Percentiles rank a stretch among this genome's conserved stretches.
These are phyloP conservation scores for cucumber (Cucumis sativus) DNA, from an alignment of 306 rosid species.

Conservation along the genomic window DNA sequence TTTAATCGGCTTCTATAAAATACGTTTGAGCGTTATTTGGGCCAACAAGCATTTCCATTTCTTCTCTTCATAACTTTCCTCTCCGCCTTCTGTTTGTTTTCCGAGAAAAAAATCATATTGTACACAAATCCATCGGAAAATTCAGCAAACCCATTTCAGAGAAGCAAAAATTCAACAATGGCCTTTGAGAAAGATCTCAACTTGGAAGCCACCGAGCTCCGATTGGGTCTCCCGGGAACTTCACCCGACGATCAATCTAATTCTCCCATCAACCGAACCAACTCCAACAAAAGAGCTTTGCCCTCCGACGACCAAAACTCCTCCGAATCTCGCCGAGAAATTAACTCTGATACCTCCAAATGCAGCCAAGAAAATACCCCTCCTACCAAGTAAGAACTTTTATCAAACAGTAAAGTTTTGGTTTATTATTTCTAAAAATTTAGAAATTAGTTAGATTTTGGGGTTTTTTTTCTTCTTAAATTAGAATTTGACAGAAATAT, in stretches of 20 bases:
- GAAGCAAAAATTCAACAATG: background rate
- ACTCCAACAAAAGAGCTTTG: conserved; percentile 27
- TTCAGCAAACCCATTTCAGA: background rate
- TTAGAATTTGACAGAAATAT: background rate
- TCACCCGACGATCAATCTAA: conserved; percentile 3
- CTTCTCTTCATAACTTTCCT: background rate
- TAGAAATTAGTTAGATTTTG: too few relatives aligned
- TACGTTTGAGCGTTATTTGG: background rate
- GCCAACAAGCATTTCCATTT: conserved; percentile 7
- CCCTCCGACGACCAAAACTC: background rate
- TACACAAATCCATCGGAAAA: background rate
- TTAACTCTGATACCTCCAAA: background rate
- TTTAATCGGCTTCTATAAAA: conserved; percentile 19
- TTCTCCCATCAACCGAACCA: background rate
- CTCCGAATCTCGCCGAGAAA: background rate
- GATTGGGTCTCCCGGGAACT: conserved; percentile 12
- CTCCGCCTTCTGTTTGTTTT: conserved; percentile 4
- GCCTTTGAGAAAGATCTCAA: conserved; percentile 17
- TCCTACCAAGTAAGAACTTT: conserved; percentile 29
- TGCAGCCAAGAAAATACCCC: conserved; percentile 10
- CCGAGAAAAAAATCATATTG: background rate
- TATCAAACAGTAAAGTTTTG: too few relatives aligned
- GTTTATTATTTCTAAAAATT: too few relatives aligned
- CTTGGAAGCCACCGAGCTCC: conserved; percentile 45
- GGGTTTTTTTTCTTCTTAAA: too few relatives aligned